A percentile compares a stretch with the other conserved stretches of the same genome.
Evolutionary conservation across 1,139 yeast genomes (phyloP).

Genomic region (Scheffersomyces parashehatae): DNA sequence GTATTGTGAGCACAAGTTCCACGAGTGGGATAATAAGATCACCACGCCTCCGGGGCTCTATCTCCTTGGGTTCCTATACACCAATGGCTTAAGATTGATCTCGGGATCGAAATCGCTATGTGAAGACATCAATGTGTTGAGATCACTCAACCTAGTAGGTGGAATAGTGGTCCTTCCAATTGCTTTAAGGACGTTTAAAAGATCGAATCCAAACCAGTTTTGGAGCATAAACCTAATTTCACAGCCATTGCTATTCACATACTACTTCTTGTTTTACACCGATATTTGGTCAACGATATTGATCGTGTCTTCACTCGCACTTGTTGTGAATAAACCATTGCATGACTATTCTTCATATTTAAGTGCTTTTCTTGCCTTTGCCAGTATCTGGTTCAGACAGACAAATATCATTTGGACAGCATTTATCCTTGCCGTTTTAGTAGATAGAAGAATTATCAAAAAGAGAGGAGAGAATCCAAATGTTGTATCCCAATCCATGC

Average conservation of each 20-base stretch:
- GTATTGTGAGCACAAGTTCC: slow-evolving; percentile 63
- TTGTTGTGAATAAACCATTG: slow-evolving; percentile 30
- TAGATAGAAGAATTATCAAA: slow-evolving; percentile 41
- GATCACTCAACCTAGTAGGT: slow-evolving; percentile 66
- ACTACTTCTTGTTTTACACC: slow-evolving; percentile 80
- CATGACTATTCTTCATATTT: slow-evolving; percentile 13
- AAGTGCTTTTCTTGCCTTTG: slow-evolving; percentile 51
- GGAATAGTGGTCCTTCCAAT: slow-evolving; percentile 57
- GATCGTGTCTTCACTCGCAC: slow-evolving; percentile 41
- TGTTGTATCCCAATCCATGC: slow-evolving; percentile 9
- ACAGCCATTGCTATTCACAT: slow-evolving; percentile 73
- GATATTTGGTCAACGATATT: slow-evolving; percentile 89
- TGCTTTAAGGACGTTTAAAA: slow-evolving; percentile 24
- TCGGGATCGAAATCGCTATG: slow-evolving; percentile 19
- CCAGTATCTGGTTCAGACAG: slow-evolving; percentile 77
- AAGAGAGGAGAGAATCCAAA: slow-evolving; percentile 2
- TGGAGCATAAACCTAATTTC: slow-evolving; percentile 52
- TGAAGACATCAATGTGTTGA: slow-evolving; percentile 42
- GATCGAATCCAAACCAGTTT: slow-evolving; percentile 37
- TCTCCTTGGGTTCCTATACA: slow-evolving; percentile 54
- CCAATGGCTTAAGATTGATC: slow-evolving; percentile 27
- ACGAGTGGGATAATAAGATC: slow-evolving; percentile 81
- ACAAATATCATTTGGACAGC: slow-evolving; percentile 89
- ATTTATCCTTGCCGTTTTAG: slow-evolving; percentile 55
- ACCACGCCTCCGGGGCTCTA: slow-evolving; percentile 98